These are phyloP conservation scores for Citeromyces hawaiiensis DNA, from an alignment of 1,139 yeast genomes.

Conservation along the genomic window DNA sequence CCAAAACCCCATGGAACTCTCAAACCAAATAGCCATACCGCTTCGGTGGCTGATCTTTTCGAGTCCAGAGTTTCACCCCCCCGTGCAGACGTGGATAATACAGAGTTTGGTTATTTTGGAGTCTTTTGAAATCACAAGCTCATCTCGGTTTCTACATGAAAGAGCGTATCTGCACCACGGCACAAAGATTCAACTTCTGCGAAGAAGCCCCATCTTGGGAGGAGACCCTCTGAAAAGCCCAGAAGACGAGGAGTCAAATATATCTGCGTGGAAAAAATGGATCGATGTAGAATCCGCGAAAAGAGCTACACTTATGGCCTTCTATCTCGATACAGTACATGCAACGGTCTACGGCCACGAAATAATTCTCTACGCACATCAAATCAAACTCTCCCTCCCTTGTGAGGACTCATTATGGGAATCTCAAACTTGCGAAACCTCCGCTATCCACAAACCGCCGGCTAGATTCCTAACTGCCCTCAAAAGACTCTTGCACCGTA, in stretches of 20 bases:
- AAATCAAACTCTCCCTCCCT: slow-evolving; percentile 52
- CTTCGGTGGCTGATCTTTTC: slow-evolving; percentile 50
- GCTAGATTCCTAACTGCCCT: slow-evolving; percentile 31
- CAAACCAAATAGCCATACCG: slow-evolving; percentile 45
- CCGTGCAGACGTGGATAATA: slow-evolving; percentile 14
- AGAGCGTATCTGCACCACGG: slow-evolving; percentile 72
- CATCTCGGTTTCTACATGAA: slow-evolving; percentile 47
- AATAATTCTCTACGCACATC: slow-evolving; percentile 46
- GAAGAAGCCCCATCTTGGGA: slow-evolving; percentile 62
- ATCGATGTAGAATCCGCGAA: slow-evolving; percentile 66
- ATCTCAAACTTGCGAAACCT: slow-evolving; percentile 3
- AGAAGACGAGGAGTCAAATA: slow-evolving; percentile 1
- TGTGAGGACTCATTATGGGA: slow-evolving; percentile 59
- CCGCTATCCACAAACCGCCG: not conserved
- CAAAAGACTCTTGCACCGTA: slow-evolving; percentile 32
- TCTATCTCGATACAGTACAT: slow-evolving; percentile 18
- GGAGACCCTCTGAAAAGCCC: slow-evolving; percentile 39
- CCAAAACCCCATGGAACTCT: slow-evolving; percentile 19
- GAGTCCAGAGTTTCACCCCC: slow-evolving; percentile 41
- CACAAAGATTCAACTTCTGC: slow-evolving; percentile 54
- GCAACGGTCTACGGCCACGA: slow-evolving; percentile 60
- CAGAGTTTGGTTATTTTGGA: slow-evolving; percentile 35
- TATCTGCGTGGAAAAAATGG: slow-evolving; percentile 39
- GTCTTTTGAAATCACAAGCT: slow-evolving; percentile 51
- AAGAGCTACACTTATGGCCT: slow-evolving; percentile 63